A percentile compares a stretch with the other conserved stretches of the same genome.
These are phyloP conservation scores for Mycena leptocephala DNA, from an alignment of 768 basidiomycete genomes.

Conservation along the genomic window DNA sequence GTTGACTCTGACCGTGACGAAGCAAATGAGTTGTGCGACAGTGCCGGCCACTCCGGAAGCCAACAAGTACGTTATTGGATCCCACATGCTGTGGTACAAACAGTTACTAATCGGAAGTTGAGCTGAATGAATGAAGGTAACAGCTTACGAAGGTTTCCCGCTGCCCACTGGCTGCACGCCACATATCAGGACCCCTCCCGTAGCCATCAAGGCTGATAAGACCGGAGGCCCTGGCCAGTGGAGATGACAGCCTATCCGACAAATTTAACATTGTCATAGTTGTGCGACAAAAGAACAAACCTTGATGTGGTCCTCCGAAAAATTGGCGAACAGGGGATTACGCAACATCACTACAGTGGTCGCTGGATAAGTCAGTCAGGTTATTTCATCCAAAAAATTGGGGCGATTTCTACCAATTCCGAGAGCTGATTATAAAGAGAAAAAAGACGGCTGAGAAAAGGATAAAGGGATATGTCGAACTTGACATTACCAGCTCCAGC, in stretches of 20 bases:
- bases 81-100: constrained; percentile 12
- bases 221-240: constrained; percentile 33
- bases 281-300: background rate
- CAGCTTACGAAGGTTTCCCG: background rate
- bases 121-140: too few species aligned
- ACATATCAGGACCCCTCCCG: background rate
- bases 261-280: too few species aligned
- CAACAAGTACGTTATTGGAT: constrained; percentile 38
- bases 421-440: background rate
- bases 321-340: constrained; percentile 34
- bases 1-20: constrained; percentile 34
- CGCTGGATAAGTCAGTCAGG: constrained; percentile 20
- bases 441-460: background rate
- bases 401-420: background rate
- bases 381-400: background rate
- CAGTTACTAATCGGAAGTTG: background rate
- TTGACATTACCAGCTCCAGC: constrained; percentile 18
- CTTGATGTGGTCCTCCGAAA: background rate
- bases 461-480: background rate
- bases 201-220: constrained; percentile 25
- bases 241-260: constrained; percentile 23
- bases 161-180: background rate
- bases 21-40: constrained; percentile 38
- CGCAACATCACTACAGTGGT: constrained; percentile 32
- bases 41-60: constrained; percentile 38